Conservation (phyloP, 805 yeast species). For the Wickerhamia fluorescens region DNA sequence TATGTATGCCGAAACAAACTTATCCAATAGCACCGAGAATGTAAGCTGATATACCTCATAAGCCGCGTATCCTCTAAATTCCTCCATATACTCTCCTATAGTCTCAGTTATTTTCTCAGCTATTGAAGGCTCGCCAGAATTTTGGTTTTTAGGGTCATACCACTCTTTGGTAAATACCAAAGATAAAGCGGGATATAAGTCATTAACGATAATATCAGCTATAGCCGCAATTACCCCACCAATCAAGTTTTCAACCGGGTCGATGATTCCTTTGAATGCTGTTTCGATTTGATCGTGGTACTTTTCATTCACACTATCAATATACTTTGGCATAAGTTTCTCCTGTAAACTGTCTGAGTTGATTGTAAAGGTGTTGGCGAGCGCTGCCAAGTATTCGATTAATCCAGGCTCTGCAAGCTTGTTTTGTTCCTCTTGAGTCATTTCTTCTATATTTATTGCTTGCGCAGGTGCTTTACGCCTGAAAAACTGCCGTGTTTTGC, state of each 20-base stretch:
- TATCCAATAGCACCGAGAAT: slow-evolving; percentile 31
- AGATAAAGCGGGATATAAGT: slow-evolving; percentile 55
- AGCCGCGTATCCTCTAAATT: slow-evolving; percentile 43
- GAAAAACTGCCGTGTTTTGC: slow-evolving; percentile 32
- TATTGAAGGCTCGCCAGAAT: slow-evolving; percentile 31
- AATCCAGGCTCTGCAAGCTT: slow-evolving; percentile 54
- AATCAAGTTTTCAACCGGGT: slow-evolving; percentile 69
- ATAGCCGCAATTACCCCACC: slow-evolving; percentile 67
- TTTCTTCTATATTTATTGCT: slow-evolving; percentile 27
- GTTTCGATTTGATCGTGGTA: slow-evolving; percentile 28
- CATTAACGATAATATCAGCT: slow-evolving; percentile 64
- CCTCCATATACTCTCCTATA: slow-evolving; percentile 65
- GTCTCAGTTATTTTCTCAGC: slow-evolving; percentile 65
- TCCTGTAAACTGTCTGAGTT: slow-evolving; percentile 58
- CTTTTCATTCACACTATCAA: slow-evolving; percentile 45
- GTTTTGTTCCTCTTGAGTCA: slow-evolving; percentile 32
- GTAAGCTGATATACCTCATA: slow-evolving; percentile 36
- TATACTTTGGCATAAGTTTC: slow-evolving; percentile 60
- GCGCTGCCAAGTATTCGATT: slow-evolving; percentile 72
- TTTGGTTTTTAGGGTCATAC: slow-evolving; percentile 47
- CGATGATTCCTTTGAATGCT: slow-evolving; percentile 41
- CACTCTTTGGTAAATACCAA: slow-evolving; percentile 62
- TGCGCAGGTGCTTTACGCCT: slow-evolving; percentile 9
- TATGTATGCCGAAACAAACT: slow-evolving; percentile 31
- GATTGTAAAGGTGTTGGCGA: slow-evolving; percentile 82